A percentile compares a stretch with the other conserved stretches of the same genome.
These are phyloP conservation scores for Atkinsonella hypoxylon DNA, from an alignment of 2,329 filamentous ascomycete species.

Conservation along the genomic window DNA sequence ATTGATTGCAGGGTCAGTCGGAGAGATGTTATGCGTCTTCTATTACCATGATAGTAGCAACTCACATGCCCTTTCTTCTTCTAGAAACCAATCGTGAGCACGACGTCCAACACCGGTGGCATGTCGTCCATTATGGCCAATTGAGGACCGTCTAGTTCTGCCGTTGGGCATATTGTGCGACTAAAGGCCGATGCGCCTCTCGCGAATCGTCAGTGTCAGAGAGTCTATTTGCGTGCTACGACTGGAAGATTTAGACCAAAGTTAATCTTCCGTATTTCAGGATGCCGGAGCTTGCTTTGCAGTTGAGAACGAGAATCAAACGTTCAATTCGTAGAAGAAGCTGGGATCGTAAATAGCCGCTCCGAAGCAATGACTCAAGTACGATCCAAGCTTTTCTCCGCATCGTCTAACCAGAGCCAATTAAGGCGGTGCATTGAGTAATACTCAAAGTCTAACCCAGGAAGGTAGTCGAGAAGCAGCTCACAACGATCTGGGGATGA, in stretches of 20 bases:
- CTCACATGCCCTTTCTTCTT: constrained; percentile 34
- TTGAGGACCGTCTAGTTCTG: constrained; percentile 17
- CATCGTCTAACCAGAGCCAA: background rate
- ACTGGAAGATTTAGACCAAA: too few species aligned
- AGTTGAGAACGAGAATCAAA: background rate
- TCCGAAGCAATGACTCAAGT: background rate
- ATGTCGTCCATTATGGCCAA: constrained; percentile 14
- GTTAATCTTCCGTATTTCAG: too few species aligned
- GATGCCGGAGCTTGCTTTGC: too few species aligned
- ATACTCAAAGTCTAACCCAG: background rate
- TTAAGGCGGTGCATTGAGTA: background rate
- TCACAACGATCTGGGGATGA: background rate
- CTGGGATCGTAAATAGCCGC: background rate
- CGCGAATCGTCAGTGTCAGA: background rate
- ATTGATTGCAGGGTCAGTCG: background rate
- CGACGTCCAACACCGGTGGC: constrained; percentile 9
- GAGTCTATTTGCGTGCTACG: background rate
- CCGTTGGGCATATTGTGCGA: constrained; percentile 9
- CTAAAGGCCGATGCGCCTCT: background rate
- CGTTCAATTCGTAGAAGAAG: background rate
- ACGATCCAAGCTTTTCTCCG: background rate
- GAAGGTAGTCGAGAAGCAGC: background rate
- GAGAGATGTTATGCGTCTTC: background rate
- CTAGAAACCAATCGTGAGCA: constrained; percentile 26
- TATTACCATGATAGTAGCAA: constrained; percentile 1